phyloP scores from a whole-genome alignment of 345 rosid genomes.

The Fremontodendron californicum region DNA sequence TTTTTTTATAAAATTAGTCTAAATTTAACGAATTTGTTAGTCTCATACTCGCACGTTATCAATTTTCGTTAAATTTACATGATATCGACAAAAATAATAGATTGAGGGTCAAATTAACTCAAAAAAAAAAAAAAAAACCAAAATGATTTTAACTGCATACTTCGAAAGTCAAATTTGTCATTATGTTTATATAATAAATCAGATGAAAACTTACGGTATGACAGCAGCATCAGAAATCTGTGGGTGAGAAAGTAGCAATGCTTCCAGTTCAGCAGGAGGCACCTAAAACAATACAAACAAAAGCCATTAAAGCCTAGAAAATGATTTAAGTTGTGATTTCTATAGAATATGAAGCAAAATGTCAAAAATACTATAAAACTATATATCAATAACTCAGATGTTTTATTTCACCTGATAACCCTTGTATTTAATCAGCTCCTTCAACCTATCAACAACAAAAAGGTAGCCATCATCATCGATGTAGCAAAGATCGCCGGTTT shows the following conservation, averaged over 20 bases:
- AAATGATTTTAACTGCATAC: no score
- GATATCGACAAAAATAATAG: no score
- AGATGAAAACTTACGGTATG: slow-evolving; percentile 66
- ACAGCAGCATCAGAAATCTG: slow-evolving; percentile 74
- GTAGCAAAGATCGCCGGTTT: slow-evolving; percentile 93
- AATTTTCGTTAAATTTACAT: no score
- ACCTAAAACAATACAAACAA: slow-evolving; percentile 40
- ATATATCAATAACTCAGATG: no score
- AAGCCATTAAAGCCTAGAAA: background rate
- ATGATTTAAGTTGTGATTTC: background rate
- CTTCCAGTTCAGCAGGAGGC: slow-evolving; percentile 91
- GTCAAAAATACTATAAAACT: background rate
- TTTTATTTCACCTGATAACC: slow-evolving; percentile 67
- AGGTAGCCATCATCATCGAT: slow-evolving; percentile 81
- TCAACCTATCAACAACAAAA: slow-evolving; percentile 79
- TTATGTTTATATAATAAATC: no score
- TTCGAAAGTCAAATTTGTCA: no score
- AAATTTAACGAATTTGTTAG: no score
- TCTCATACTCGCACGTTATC: no score
- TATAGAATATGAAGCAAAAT: background rate
- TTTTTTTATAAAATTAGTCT: no score
- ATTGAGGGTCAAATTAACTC: no score
- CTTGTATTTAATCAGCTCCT: slow-evolving; percentile 91
- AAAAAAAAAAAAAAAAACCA: no score
- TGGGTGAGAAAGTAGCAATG: slow-evolving; percentile 66